Evolutionary conservation across 129 eudicot species (phyloP).

Genomic region (Pulicaria dysenterica): DNA sequence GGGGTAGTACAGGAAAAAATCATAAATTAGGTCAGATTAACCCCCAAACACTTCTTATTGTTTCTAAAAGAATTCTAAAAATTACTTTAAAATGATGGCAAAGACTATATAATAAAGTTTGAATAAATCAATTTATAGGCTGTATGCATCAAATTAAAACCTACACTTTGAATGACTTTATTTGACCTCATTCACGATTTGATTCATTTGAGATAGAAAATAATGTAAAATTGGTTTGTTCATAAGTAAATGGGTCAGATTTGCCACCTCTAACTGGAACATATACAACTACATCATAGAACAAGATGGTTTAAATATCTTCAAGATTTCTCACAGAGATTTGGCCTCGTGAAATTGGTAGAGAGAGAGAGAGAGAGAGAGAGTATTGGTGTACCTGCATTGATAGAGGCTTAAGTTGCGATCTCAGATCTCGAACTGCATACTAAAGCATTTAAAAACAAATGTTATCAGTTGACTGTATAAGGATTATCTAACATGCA

Average conservation of each 20-base stretch:
- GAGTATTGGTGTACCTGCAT: slow-evolving; percentile 67
- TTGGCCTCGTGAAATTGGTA: background rate
- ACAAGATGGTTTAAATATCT: slow-evolving; percentile 7
- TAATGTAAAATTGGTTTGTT: background rate
- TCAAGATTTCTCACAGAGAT: background rate
- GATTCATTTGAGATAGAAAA: background rate
- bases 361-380: background rate
- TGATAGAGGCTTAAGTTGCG: slow-evolving; percentile 92
- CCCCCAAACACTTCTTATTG: too few species aligned
- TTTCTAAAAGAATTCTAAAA: too few species aligned
- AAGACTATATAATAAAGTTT: background rate
- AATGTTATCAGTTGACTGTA: background rate
- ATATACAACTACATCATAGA: background rate
- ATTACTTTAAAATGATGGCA: too few species aligned
- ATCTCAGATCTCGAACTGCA: slow-evolving; percentile 88
- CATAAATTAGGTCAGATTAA: too few species aligned
- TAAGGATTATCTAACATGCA: background rate
- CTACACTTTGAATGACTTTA: background rate
- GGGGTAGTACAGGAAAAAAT: too few species aligned
- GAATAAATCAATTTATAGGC: background rate
- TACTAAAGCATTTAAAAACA: slow-evolving; percentile 46
- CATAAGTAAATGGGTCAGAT: background rate
- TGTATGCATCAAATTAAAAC: background rate
- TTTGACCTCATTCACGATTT: background rate
- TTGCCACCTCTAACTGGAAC: background rate